Base-by-base conservation (phyloP, 257 asterid species). In the Scutellaria barbata region DNA sequence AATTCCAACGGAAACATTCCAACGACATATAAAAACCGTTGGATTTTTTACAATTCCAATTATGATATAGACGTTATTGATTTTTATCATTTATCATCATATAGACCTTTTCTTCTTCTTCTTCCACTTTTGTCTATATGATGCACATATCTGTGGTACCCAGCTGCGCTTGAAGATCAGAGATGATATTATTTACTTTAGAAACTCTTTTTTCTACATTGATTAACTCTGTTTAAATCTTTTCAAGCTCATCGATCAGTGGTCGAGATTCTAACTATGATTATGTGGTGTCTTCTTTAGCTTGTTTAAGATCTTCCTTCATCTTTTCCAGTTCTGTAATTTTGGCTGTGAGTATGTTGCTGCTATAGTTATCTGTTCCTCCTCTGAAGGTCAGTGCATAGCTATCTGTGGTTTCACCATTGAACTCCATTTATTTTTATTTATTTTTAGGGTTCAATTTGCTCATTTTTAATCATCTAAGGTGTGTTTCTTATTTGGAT, bases 221-320 rank as follows among this genome's bases (percentile, higher is more conserved):
- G 20, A 45, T 79, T 13, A 86, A 78, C 64, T 80, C 88, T 6
- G 82, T 78, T 33, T 87, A 85, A 72, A 71, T 80, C 65, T 79
- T 86, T 48, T 89, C 87, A n/a, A 89, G 90, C 74, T 85, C 84
- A 16, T 85, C 92, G 11, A 86, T 82, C 10, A 86, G 55, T 40
- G 93, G 89, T 50, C 84, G 83, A 39, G 95, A 86, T 37, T 88
- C 96, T 58, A 86, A 62, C 90, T 87, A 89, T 22, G 93, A 85
- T 61, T 86, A 93, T 58, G 16, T 80, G 0, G 85, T 85, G 1
- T 85, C 87, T 71, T 89, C 96, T 73, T 89, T 89, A 14, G 91
- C 93, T 46, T 62, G 81, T 74, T 25, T 74, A 66, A 86, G 85
- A 53, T 81, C 78, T 39, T 77, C 80, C 74, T 79, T 79, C 30